Evolutionary conservation across 768 basidiomycete genomes (phyloP), one percentile per base, ranked within the genome.

Genomic region (Boletus barrowsii): DNA sequence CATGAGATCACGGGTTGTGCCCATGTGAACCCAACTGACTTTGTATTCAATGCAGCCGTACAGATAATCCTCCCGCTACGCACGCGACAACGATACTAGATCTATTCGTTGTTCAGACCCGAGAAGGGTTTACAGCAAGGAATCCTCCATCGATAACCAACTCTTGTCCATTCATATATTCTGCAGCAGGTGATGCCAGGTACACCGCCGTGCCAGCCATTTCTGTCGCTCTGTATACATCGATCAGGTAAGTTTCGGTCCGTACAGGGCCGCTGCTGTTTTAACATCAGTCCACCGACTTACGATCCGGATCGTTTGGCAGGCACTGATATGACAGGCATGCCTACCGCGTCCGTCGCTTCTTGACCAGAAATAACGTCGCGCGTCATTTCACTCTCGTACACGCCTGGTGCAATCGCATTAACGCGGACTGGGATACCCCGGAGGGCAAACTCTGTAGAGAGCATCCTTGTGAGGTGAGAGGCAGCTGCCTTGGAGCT

Each of bases 181-280:
- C 82, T 33, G 87, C 88, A 3, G 88, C 86, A 10, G 75, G 79
- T 10, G 88, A 89, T 8, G 80, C 86, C 6, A 93, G 78, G 66
- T 88, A 90, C 6, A 92, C 77, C 0, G 75, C 88, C 10, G 89
- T 88, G 9, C 86, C 90, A 10, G 87, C 88, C 72, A 90, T 84
- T 64, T 92, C 90, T 55, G 79, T 75, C 1, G 78, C 82, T 41
- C 89, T 90, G 48, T 13, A 36, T 32, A 47, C 42, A 48, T 26
- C 15, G 20, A 56, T 56, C 20, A 53, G 54, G 24, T 20, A 43
- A 49, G 49, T 44, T 9, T 41, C 8, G n/a, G 43, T 24, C 41
- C 41, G 1, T 35, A 7, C 43, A 26, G 24, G 3, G 15, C 54
- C 2, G 29, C 15, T 26, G 2, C 22, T 44, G 24, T 22, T 22